Percentiles rank a stretch among this genome's conserved stretches.
phyloP scores from a whole-genome alignment of 441 rosid genomes.

The Brassica hybrid region DNA sequence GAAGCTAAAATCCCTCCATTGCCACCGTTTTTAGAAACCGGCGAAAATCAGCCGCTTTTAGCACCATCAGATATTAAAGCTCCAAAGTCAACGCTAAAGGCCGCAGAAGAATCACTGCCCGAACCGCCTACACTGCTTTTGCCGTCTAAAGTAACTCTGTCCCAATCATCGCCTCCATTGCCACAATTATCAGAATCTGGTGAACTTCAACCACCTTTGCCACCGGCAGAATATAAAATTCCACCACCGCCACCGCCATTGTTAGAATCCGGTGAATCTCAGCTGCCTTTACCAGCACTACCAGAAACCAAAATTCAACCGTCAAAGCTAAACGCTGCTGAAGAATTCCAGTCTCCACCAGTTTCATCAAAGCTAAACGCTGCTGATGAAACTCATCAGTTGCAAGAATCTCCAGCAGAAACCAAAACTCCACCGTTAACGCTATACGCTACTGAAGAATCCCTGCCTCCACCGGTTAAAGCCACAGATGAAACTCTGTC shows the following conservation, averaged over 20 bases:
- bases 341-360: not conserved
- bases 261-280: not conserved
- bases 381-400: no score
- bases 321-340: not conserved
- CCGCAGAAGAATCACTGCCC: not conserved
- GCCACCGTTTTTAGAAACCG: not conserved
- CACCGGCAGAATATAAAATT: not conserved
- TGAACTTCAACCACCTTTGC: not conserved
- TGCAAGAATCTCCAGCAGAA: no score
- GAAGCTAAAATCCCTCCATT: not conserved
- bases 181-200: not conserved
- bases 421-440: no score
- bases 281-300: not conserved
- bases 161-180: not conserved
- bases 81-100: not conserved
- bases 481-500: no score
- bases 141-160: constrained; percentile 10
- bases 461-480: no score
- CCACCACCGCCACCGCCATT: not conserved
- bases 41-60: constrained; percentile 14
- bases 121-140: constrained; percentile 5
- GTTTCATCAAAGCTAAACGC: no score
- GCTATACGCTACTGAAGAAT: no score
- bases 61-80: constrained; percentile 16
- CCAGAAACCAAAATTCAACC: not conserved